Evolutionary conservation across 495 filamentous ascomycete genomes (phyloP), one percentile per base, ranked within the genome.

Genomic region (Lasiosphaeria miniovina): DNA sequence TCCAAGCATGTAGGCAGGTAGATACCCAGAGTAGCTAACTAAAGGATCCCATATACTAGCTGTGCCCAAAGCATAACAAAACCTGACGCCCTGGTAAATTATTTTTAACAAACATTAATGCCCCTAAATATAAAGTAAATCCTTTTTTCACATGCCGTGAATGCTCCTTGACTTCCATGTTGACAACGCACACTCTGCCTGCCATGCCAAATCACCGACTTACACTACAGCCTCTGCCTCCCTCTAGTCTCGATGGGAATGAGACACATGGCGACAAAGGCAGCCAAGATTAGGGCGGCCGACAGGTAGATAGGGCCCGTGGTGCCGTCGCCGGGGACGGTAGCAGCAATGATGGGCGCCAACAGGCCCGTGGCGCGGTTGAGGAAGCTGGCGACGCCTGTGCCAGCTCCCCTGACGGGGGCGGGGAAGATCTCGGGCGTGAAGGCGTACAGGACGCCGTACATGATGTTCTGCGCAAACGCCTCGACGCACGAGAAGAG

Each of bases 371-470:
- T 85, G 10, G 88, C 70, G 1, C 90, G 80, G 65, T 93, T 93
- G 50, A 89, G 75, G 43, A 86, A 86, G 43, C 86, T 88, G 3
- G 89, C 85, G 31, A 93, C 75, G 0, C 89, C 90, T 53, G 89
- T 93, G 0, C 88, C 90, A 0, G 89, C 91, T 3, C 90, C 90
- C 10, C 90, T 77, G 58, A 91, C 84, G 57, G 89, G 88, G 0
- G 90, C 88, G 3, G 89, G 84, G 67, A 93, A 93, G 38, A 93
- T 85, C 71, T 93, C 90, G 4, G 90, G 90, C 2, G 90, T 93
- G 63, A 91, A 95, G 0, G 87, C 85, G 64, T 93, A 95, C 4
- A 95, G 76, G 24, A 93, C 89, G n/a, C 89, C 90, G 66, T 93
- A 93, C 86, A 93, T 90, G 62, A 91, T 84, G 58, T 89, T 91